Evolutionary conservation across 257 asterid species (phyloP).

Genomic region (Solanum tarijense): DNA sequence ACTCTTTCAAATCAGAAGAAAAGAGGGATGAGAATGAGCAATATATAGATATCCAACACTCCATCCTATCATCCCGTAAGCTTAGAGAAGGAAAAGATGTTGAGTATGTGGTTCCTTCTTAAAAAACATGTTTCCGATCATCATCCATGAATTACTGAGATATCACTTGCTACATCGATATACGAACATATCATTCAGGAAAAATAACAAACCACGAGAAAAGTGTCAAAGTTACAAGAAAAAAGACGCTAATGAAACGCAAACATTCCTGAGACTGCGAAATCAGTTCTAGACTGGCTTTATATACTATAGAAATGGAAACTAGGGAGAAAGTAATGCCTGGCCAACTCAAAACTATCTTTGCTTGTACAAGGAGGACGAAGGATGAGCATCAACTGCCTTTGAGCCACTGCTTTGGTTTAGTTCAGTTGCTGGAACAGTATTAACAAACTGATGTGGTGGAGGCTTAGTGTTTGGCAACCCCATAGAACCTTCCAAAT

Average conservation of each 20-base stretch:
- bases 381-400: conserved; percentile 23
- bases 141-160: conserved; percentile 91
- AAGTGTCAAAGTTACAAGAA: neutral
- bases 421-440: conserved; percentile 26
- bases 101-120: conserved; percentile 43
- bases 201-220: neutral
- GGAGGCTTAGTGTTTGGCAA: conserved; percentile 16
- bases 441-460: conserved; percentile 56
- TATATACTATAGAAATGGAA: neutral
- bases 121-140: conserved; percentile 60
- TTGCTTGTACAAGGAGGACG: neutral
- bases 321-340: neutral
- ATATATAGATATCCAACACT: conserved; percentile 85
- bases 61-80: conserved; percentile 99
- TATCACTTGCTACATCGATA: neutral
- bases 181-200: neutral
- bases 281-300: neutral
- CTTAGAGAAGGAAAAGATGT: conserved; percentile 56
- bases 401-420: conserved; percentile 13
- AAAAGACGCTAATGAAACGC: neutral
- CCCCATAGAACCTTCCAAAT: neutral
- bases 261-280: too few species aligned
- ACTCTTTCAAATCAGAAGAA: conserved; percentile 2
- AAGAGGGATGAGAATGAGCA: neutral
- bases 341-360: neutral